phyloP scores from a whole-genome alignment of 257 asterid species.

The Solanum sejunctum region DNA sequence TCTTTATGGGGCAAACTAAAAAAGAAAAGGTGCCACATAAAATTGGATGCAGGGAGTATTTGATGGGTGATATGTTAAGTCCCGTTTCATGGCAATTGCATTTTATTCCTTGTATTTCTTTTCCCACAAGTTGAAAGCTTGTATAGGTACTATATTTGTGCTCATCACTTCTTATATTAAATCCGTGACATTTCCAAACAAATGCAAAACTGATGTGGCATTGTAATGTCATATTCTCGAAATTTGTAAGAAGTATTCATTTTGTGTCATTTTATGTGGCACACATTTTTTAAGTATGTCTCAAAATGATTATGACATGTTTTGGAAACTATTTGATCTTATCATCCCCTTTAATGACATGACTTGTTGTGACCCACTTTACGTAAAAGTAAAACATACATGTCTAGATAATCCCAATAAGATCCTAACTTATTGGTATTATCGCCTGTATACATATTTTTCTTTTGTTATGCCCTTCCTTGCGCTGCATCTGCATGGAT shows the following conservation, averaged over 20 bases:
- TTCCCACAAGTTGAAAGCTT: not conserved
- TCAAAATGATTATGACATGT: not conserved
- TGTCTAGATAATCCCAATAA: not conserved
- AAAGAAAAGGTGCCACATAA: no score
- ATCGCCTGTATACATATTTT: not conserved
- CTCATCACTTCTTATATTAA: not conserved
- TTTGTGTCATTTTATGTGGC: not conserved
- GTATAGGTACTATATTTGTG: not conserved
- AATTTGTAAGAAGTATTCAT: not conserved
- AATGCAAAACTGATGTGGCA: not conserved
- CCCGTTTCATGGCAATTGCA: not conserved
- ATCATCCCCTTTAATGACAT: not conserved
- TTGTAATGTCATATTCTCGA: not conserved
- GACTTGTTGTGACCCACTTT: not conserved
- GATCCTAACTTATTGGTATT: not conserved
- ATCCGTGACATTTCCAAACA: not conserved
- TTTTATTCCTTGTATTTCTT: not conserved
- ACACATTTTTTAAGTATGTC: not conserved
- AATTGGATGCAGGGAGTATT: not conserved
- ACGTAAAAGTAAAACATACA: not conserved
- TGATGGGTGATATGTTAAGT: not conserved
- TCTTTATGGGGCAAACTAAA: no score
- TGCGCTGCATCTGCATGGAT: not conserved
- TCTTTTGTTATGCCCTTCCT: not conserved
- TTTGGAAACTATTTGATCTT: not conserved